Evolutionary conservation across 306 rosid species (phyloP), one percentile per base, ranked within the genome.

Genomic region (Cucurbita maxima): DNA sequence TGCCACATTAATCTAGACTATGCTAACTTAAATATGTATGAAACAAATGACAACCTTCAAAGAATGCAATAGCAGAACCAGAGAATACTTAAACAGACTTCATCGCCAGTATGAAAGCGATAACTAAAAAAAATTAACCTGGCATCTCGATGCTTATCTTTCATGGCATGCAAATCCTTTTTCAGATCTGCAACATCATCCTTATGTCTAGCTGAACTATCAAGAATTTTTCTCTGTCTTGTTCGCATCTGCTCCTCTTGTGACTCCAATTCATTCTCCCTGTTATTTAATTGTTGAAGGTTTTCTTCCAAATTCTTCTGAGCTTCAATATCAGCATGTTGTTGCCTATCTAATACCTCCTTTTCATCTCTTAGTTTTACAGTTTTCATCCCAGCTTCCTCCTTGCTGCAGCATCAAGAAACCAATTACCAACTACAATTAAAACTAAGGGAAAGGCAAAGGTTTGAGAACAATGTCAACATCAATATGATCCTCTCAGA

Each of bases 341-440:
- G 99, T 82, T 95, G 91, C 82, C 92, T 88, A 55, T 95, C 99
- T 77, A 88, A 74, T 75, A 91, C 86, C 83, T 95, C 99, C 80
- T 95, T 95, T 84, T 95, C 96, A 80, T 88, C 99, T 79, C 84
- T 89, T 47, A 95, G 87, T 85, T 84, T 89, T 61, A 84, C 91
- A 62, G 99, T 91, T 87, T 89, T 86, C 96, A 87, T 95, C 80
- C 97, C 99, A 74, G 96, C 97, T 76, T 95, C 96, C 80, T 89
- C 96, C 83, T 95, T 95, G 75, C 99, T 95, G 90, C 57, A 75
- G 72, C 37, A 76, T 66, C 78, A 82, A 74, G 76, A 79, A 56
- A 36, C 37, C 55, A 53, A 75, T 63, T 22, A 79, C 30, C 51
- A 79, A 62, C 59, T 66, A 63, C 40, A 22, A 20, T 11, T 44